These are phyloP conservation scores for Hyaloperonospora brassicae DNA, from an alignment of 352 stramenopile genomes.

Conservation along the genomic window DNA sequence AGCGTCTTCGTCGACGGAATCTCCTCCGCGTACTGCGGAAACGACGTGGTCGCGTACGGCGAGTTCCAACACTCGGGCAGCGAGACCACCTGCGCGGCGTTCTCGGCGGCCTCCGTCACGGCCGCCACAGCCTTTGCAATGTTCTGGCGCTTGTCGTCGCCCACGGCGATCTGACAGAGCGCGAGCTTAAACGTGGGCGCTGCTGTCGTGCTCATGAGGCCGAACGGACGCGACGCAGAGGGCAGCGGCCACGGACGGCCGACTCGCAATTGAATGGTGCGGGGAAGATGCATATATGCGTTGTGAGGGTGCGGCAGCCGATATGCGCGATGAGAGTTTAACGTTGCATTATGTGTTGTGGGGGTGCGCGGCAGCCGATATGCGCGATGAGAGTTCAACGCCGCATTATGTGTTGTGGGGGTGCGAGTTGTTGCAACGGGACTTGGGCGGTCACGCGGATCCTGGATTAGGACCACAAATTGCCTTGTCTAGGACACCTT, in stretches of 20 bases:
- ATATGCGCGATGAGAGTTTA: too few relatives aligned
- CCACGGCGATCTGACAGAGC: slow-evolving; percentile 94
- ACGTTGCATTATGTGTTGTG: too few relatives aligned
- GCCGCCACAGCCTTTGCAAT: slow-evolving; percentile 67
- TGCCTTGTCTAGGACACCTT: too few relatives aligned
- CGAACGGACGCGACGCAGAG: slow-evolving; percentile 9
- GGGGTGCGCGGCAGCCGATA: too few relatives aligned
- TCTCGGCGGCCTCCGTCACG: slow-evolving; percentile 56
- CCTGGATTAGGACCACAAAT: too few relatives aligned
- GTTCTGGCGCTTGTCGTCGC: slow-evolving; percentile 76
- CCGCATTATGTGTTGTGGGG: too few relatives aligned
- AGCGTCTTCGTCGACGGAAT: slow-evolving; percentile 75
- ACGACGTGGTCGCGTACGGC: slow-evolving; percentile 95
- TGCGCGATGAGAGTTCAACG: too few relatives aligned
- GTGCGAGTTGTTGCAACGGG: too few relatives aligned
- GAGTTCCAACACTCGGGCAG: slow-evolving; percentile 96
- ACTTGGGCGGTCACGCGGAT: too few relatives aligned
- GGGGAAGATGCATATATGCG: slow-evolving; percentile 13
- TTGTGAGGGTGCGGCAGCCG: too few relatives aligned
- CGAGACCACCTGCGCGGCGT: slow-evolving; percentile 84
- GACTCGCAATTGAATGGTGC: slow-evolving; percentile 27
- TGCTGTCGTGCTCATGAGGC: slow-evolving; percentile 35
- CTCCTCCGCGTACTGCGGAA: slow-evolving; percentile 95
- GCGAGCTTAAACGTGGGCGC: slow-evolving; percentile 84
- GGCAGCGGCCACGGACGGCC: slow-evolving; percentile 13